Percentiles rank a stretch among this genome's conserved stretches.
These are phyloP conservation scores for Cyberlindnera petersonii DNA, from an alignment of 805 yeast genomes.

Conservation along the genomic window DNA sequence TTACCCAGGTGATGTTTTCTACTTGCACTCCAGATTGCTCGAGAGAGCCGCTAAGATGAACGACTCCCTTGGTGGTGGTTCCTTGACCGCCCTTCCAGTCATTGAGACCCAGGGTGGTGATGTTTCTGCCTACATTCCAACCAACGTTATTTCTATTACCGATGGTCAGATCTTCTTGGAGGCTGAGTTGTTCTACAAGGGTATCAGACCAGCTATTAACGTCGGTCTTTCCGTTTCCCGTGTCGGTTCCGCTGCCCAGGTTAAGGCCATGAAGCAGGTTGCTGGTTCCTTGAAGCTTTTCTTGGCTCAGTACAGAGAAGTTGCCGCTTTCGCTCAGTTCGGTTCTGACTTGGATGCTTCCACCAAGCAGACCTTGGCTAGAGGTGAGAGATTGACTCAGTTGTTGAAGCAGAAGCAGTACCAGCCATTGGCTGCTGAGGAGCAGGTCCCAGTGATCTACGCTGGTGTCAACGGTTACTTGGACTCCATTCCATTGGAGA, in stretches of 20 bases:
- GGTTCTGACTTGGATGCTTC: slow-evolving; percentile 99
- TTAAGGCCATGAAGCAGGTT: slow-evolving; percentile 99
- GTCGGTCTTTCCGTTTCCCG: slow-evolving; percentile 99
- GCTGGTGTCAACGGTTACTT: slow-evolving; percentile 99
- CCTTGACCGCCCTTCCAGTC: slow-evolving; percentile 93
- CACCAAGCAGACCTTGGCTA: slow-evolving; percentile 95
- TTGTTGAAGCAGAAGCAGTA: slow-evolving; percentile 97
- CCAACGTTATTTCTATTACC: slow-evolving; percentile 95
- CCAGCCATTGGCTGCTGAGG: slow-evolving; percentile 96
- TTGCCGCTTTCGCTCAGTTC: slow-evolving; percentile 99
- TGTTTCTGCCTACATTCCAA: slow-evolving; percentile 96
- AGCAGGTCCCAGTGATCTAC: slow-evolving; percentile 96
- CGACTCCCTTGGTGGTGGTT: slow-evolving; percentile 85
- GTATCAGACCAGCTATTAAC: slow-evolving; percentile 99
- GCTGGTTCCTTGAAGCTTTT: slow-evolving; percentile 99
- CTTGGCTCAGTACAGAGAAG: slow-evolving; percentile 99
- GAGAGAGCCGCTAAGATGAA: slow-evolving; percentile 98
- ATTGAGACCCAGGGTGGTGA: slow-evolving; percentile 99
- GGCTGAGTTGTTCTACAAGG: slow-evolving; percentile 99
- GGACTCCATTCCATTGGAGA: slow-evolving; percentile 78
- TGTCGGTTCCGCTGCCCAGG: slow-evolving; percentile 99
- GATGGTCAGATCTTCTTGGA: slow-evolving; percentile 98
- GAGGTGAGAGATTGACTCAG: slow-evolving; percentile 99
- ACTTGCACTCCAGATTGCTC: slow-evolving; percentile 64
- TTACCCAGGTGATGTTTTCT: slow-evolving; percentile 27